Evolutionary conservation across 2,329 filamentous ascomycete species (phyloP).

Genomic region (Penicillium sp.): DNA sequence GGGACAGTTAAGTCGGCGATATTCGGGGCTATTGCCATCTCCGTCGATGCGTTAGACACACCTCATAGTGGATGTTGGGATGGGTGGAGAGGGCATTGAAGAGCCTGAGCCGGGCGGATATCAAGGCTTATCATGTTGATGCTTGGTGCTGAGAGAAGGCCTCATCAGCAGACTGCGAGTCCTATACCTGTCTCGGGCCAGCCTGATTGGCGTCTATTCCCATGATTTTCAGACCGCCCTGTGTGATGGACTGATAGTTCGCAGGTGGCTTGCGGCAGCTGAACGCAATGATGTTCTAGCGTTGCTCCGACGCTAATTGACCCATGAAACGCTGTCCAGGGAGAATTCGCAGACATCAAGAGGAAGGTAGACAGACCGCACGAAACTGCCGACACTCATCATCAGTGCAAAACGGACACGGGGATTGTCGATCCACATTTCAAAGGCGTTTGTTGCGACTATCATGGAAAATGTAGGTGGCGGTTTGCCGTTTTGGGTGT

Average conservation of each 20-base stretch:
- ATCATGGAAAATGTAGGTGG: conserved; percentile 76
- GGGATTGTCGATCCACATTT: conserved; percentile 96
- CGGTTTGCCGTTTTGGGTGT: conserved; percentile 11
- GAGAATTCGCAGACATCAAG: conserved; percentile 58
- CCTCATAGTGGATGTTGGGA: too few relatives aligned
- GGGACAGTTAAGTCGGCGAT: too few relatives aligned
- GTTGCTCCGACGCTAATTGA: conserved; percentile 55
- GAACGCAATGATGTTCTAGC: conserved; percentile 62
- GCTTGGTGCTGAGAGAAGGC: too few relatives aligned
- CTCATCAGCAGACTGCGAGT: too few relatives aligned
- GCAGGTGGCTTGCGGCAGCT: conserved; percentile 60
- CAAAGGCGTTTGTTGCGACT: conserved; percentile 91
- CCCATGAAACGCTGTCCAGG: conserved; percentile 58
- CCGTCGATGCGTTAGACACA: too few relatives aligned
- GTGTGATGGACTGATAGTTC: conserved; percentile 59
- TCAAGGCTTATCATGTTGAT: too few relatives aligned
- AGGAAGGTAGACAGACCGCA: conserved; percentile 58
- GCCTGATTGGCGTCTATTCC: conserved; percentile 2
- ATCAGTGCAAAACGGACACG: conserved; percentile 92
- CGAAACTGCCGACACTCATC: conserved; percentile 57
- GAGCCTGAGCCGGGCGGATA: too few relatives aligned
- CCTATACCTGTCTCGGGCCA: too few relatives aligned
- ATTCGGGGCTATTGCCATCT: too few relatives aligned
- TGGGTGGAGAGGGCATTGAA: too few relatives aligned
- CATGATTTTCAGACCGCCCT: conserved; percentile 14